A percentile compares a stretch with the other conserved stretches of the same genome.
Evolutionary conservation across 768 basidiomycete species (phyloP).

Genomic region (Lactarius sp.): DNA sequence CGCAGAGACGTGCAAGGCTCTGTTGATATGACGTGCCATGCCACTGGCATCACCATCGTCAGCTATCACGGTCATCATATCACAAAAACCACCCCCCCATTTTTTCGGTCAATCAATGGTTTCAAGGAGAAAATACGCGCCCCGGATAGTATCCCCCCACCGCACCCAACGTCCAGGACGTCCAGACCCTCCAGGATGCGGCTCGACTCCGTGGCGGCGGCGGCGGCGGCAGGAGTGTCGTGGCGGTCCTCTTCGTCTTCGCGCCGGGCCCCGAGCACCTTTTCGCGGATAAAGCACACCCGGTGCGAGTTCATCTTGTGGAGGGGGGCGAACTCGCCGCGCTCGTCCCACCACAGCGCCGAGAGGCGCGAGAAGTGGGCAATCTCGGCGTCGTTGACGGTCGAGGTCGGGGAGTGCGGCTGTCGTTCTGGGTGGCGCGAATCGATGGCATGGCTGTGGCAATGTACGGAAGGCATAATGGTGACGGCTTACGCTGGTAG

Average conservation of each 20-base stretch:
- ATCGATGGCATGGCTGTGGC: neutral
- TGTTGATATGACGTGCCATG: slow-evolving; percentile 36
- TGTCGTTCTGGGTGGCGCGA: neutral
- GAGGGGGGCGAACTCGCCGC: slow-evolving; percentile 80
- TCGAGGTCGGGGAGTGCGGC: slow-evolving; percentile 29
- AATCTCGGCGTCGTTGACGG: slow-evolving; percentile 76
- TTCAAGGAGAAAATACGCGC: slow-evolving; percentile 37
- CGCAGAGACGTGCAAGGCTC: slow-evolving; percentile 86
- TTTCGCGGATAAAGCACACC: slow-evolving; percentile 75
- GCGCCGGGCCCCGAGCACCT: slow-evolving; percentile 54
- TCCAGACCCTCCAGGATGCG: slow-evolving; percentile 56
- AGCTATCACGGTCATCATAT: neutral
- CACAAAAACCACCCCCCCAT: no score
- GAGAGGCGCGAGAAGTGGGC: slow-evolving; percentile 86
- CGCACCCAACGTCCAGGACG: slow-evolving; percentile 90
- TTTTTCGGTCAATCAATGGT: no score
- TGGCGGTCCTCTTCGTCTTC: slow-evolving; percentile 40
- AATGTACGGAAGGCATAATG: neutral
- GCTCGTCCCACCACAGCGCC: slow-evolving; percentile 94
- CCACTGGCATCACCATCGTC: no score
- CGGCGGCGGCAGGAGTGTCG: neutral
- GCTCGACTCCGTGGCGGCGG: slow-evolving; percentile 23
- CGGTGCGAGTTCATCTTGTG: slow-evolving; percentile 95
- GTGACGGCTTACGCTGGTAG: neutral
- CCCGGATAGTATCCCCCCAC: slow-evolving; percentile 90